A percentile compares a stretch with the other conserved stretches of the same genome.
These are phyloP conservation scores for Colletotrichum eremochloae DNA, from an alignment of 2,329 filamentous ascomycete genomes.

Conservation along the genomic window DNA sequence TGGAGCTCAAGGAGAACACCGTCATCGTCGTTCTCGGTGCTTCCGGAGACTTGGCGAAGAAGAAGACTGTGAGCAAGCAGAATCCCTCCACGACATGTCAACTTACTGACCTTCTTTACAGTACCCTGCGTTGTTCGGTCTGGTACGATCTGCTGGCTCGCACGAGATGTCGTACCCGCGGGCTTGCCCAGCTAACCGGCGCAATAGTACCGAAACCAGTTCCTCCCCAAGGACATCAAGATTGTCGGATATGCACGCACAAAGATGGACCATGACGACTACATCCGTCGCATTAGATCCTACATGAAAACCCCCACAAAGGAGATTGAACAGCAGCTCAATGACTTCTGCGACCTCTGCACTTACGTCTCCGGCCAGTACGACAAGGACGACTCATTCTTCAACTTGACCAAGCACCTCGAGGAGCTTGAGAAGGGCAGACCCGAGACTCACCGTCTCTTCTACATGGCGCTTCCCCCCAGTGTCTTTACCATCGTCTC, in stretches of 20 bases:
- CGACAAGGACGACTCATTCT: conserved; percentile 95
- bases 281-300: conserved; percentile 92
- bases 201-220: conserved; percentile 93
- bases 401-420: conserved; percentile 86
- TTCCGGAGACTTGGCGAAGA: conserved; percentile 98
- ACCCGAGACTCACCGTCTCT: conserved; percentile 89
- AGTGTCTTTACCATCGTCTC: conserved; percentile 99
- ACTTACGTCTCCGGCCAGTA: conserved; percentile 98
- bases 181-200: conserved; percentile 30
- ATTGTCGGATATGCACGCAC: conserved; percentile 99
- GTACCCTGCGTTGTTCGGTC: conserved; percentile 97
- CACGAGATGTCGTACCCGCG: not conserved
- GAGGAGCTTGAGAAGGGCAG: conserved; percentile 86
- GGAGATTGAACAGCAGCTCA: conserved; percentile 94
- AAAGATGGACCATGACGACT: conserved; percentile 99
- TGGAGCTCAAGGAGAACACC: conserved; percentile 99
- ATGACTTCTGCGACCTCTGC: conserved; percentile 89
- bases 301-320: conserved; percentile 99
- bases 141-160: conserved; percentile 73
- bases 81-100: conserved; percentile 10
- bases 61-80: conserved; percentile 84
- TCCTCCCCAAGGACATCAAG: conserved; percentile 94
- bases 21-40: conserved; percentile 96
- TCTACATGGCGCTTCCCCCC: conserved; percentile 99
- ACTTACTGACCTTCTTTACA: conserved; percentile 57